Evolutionary conservation across 148 eudicot species (phyloP).

Genomic region (Fagopyrum esculentum): DNA sequence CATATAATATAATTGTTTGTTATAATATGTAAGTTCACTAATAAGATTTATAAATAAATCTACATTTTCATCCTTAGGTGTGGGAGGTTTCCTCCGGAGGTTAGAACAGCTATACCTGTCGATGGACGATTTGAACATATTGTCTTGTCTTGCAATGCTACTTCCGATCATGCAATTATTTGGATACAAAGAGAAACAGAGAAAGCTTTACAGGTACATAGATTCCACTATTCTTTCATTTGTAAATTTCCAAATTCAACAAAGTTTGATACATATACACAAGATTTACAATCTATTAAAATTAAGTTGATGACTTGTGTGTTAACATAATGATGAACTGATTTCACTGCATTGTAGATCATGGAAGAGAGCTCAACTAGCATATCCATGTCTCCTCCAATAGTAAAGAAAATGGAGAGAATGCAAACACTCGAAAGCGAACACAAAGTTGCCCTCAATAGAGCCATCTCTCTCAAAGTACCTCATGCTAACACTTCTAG

Average conservation of each 20-base stretch:
- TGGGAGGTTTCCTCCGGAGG: constrained; percentile 77
- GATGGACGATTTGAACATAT: constrained; percentile 96
- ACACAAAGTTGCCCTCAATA: constrained; percentile 84
- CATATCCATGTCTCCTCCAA: constrained; percentile 45
- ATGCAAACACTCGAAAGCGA: constrained; percentile 56
- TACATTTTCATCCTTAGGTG: constrained; percentile 32
- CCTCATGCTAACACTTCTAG: constrained; percentile 50
- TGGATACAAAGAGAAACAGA: constrained; percentile 86
- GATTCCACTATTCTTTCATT: too few relatives aligned
- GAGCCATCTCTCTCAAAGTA: constrained; percentile 73
- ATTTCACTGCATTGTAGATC: constrained; percentile 26
- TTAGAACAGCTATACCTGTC: constrained; percentile 81
- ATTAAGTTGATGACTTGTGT: not conserved
- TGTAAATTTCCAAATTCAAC: not conserved
- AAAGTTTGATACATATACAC: too few relatives aligned
- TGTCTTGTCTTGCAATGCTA: constrained; percentile 82
- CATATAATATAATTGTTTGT: too few relatives aligned
- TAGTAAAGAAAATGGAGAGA: constrained; percentile 60
- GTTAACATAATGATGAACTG: not conserved
- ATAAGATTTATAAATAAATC: too few relatives aligned
- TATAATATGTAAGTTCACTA: too few relatives aligned
- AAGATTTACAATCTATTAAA: not conserved
- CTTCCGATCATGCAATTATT: constrained; percentile 80
- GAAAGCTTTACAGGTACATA: constrained; percentile 42
- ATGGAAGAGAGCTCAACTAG: constrained; percentile 36